Conservation (phyloP, 768 basidiomycete genomes). For the Nevesoporus exiguus region DNA sequence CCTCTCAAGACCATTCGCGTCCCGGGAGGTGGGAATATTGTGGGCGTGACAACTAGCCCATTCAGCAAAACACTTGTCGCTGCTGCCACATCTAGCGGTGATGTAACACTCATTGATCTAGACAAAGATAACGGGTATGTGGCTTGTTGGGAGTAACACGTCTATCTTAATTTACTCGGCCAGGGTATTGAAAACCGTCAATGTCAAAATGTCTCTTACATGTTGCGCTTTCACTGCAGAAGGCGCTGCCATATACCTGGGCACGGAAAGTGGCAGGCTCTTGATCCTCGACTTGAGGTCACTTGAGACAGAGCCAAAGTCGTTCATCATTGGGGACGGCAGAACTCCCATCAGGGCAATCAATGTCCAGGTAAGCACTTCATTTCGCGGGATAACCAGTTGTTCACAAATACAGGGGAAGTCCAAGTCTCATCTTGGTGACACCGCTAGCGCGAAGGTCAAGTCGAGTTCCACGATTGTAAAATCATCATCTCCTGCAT, state of each 20-base stretch:
- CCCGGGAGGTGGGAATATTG: conserved; percentile 49
- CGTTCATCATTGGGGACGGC: conserved; percentile 46
- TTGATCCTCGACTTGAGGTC: conserved; percentile 61
- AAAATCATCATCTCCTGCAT: conserved; percentile 6
- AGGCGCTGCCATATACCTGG: conserved; percentile 62
- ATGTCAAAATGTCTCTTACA: conserved; percentile 51
- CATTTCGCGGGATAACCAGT: not conserved
- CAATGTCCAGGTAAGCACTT: conserved; percentile 50
- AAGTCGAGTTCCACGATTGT: conserved; percentile 10
- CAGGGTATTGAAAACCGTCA: conserved; percentile 59
- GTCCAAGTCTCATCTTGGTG: conserved; percentile 11
- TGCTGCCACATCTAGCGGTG: conserved; percentile 50
- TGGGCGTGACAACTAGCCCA: conserved; percentile 60
- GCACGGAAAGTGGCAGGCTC: conserved; percentile 63
- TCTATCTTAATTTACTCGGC: not conserved
- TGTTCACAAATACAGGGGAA: conserved; percentile 12
- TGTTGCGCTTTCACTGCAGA: conserved; percentile 67
- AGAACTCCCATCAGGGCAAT: conserved; percentile 50
- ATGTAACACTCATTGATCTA: conserved; percentile 60
- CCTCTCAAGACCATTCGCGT: conserved; percentile 53
- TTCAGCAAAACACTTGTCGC: conserved; percentile 74
- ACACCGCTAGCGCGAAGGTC: conserved; percentile 3
- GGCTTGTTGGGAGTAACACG: not conserved
- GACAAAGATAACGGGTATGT: conserved; percentile 72
- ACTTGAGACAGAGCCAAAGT: conserved; percentile 61